A percentile compares a stretch with the other conserved stretches of the same genome.
Conservation (phyloP, 768 basidiomycete genomes). For the Phylloporus sp. region DNA sequence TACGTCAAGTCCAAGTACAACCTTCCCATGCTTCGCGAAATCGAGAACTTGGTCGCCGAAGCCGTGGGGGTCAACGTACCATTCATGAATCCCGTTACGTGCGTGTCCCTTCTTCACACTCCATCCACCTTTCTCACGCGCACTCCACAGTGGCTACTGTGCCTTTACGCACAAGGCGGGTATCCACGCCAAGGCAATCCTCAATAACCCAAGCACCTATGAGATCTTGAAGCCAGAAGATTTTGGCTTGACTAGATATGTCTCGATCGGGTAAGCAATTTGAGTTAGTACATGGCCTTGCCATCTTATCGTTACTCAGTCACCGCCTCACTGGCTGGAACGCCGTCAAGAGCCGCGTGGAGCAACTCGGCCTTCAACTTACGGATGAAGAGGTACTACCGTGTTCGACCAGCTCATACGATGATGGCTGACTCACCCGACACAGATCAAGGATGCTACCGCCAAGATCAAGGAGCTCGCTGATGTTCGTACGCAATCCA, state of each 20-base stretch:
- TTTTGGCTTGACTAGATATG: conserved; percentile 96
- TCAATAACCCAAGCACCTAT: conserved; percentile 98
- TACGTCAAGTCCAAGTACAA: conserved; percentile 99
- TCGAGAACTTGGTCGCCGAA: conserved; percentile 98
- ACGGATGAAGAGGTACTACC: conserved; percentile 76
- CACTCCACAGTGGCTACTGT: conserved; percentile 80
- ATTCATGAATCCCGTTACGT: conserved; percentile 96
- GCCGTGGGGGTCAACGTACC: conserved; percentile 98
- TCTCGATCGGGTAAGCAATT: conserved; percentile 79
- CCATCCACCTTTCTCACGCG: neutral
- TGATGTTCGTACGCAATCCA: conserved; percentile 95
- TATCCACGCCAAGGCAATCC: conserved; percentile 99
- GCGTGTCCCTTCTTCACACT: conserved; percentile 18
- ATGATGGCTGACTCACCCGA: conserved; percentile 1
- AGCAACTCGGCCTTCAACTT: conserved; percentile 88
- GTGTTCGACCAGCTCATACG: neutral
- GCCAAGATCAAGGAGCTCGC: conserved; percentile 99
- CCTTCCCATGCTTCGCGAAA: conserved; percentile 92
- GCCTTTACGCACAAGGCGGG: conserved; percentile 99
- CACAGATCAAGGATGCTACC: conserved; percentile 93
- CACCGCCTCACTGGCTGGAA: conserved; percentile 99
- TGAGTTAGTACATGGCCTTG: neutral
- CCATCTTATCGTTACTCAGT: conserved; percentile 34
- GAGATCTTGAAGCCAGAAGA: conserved; percentile 99
- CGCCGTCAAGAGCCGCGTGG: conserved; percentile 98